Evolutionary conservation across 1,139 yeast genomes (phyloP), one percentile per base, ranked within the genome.

Genomic region (Kodamaea plutei): DNA sequence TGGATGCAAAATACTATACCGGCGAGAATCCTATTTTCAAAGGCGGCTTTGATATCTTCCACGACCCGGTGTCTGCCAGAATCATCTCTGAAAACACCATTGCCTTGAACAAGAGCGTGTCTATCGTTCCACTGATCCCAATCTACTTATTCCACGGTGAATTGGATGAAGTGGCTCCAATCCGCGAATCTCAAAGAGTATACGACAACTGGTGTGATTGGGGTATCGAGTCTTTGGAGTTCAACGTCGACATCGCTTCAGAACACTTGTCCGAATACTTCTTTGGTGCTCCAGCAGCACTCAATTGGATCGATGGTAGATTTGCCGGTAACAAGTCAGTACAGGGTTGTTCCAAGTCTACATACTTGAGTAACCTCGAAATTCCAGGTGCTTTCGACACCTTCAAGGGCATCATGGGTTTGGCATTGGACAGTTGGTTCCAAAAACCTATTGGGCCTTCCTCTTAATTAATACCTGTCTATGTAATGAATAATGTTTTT

Each of bases 121-220:
- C 30, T 5, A 33, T 41, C 15, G 6, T 21, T 10, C 68, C 69
- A 2, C 36, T 52, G 22, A 47, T 59, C 8, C 69, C 68, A 1
- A 28, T 63, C 4, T 61, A 59, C 29, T 43, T 61, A 8, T 61
- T 51, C 43, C 68, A 62, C 29, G 63, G 64, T 1, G 30, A 40
- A 10, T 30, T 47, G 3, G 69, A 62, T 39, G 40, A 41, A 4
- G 47, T 62, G 24, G 55, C 55, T 17, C 66, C 66, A 3, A 50
- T 40, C 28, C 30, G 28, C 2, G 48, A 47, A 25, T 44, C 57
- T 3, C 41, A 44, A 21, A 43, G 54, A 29, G 54, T 47, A 2
- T 61, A 50, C 35, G 43, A 56, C 4, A 39, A 35, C 12, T 63
- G 65, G 61, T 61, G 67, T 40, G 49, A 40, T 2, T 41, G 48